Base-by-base conservation (phyloP, 352 stramenopile genomes). In the Phytophthora gonapodyides region DNA sequence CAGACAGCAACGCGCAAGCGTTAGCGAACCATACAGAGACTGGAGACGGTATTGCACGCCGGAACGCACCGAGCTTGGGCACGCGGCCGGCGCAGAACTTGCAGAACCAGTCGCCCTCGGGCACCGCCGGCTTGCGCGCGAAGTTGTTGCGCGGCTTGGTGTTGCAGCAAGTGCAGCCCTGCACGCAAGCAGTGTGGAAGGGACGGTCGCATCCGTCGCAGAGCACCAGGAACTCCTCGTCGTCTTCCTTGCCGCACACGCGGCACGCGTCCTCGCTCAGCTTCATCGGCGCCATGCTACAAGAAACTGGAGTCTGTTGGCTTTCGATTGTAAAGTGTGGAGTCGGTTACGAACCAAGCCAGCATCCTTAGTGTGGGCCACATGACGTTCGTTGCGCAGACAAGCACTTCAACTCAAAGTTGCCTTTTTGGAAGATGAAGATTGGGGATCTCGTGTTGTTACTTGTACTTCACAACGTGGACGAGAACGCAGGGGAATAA, bases 61-160 rank as follows among this genome's bases (percentile, higher is more conserved):
- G n/a, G 27, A 31, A 62, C 71, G 42, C 34, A 90, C 82, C 72
- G 17, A 86, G 71, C 13, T 61, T 19, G 35, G 82, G 75, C 24
- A 87, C 56, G 40, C 73, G 84, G 19, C 80, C 84, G 11, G 80
- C 79, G 58, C 84, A 93, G 43, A 93, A 90, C 69, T 93, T 93
- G 80, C 84, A 91, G 57, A 91, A 93, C 84, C 84, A 93, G 66
- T 93, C 84, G 58, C 84, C 84, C 21, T 93, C 82, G 31, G 84
- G 84, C 54, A 93, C 84, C 1, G 80, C 67, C 10, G 80, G 82
- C 56, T 89, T 88, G 67, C 82, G 82, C 38, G 78, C 80, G 65
- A 91, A 91, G 63, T 80, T 88, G 71, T 81, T 86, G 63, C 84
- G 86, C 47, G 84, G 84, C 61, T 91, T 91, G 35, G 79, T 72